Evolutionary conservation across 2,329 filamentous ascomycete species (phyloP), one percentile per base, ranked within the genome.

Genomic region (Aspergillus pseudoviridinutans): DNA sequence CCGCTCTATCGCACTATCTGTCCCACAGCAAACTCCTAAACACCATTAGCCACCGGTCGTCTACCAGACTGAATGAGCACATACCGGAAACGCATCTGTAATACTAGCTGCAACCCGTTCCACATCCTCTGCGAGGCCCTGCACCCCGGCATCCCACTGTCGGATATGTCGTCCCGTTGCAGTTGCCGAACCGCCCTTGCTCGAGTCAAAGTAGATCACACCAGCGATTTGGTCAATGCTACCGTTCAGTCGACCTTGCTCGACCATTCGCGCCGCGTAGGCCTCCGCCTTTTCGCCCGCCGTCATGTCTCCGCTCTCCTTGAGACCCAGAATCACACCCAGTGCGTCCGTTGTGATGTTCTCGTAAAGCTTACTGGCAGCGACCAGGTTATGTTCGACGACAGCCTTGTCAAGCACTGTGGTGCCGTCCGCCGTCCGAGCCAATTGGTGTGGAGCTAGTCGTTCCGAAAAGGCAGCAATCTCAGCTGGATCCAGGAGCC

Each of bases 321-420:
- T 85, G 4, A 97, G 81, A 0, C 90, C 92, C 14, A 99, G 79
- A 41, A 97, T 82, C 42, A 82, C 78, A 0, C 88, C 94, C 1
- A 99, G 81, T 27, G 87, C 87, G 57, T 89, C 87, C 64, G 91
- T 87, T 3, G 82, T 81, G 60, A 93, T 92, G 70, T 93, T 93
- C 66, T 80, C 84, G 74, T 92, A 94, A 17, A 94, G 78, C 50
- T 86, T 84, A 49, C 91, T 96, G 1, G 89, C 90, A 22, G 88
- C 92, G 24, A 97, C 85, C 17, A 99, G 81, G 72, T 99, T 99
- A 78, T 99, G 94, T 77, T 99, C 94, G 20, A 97, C 87, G 9
- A 99, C 91, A 6, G 94, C 94, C 73, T 91, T 93, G 67, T 91
- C 90, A 38, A 99, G 83, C 4, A 97, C 94, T 0, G 94, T 99